A percentile compares a stretch with the other conserved stretches of the same genome.
phyloP scores from a whole-genome alignment of 768 basidiomycete genomes.

The Clathrus columnatus region DNA sequence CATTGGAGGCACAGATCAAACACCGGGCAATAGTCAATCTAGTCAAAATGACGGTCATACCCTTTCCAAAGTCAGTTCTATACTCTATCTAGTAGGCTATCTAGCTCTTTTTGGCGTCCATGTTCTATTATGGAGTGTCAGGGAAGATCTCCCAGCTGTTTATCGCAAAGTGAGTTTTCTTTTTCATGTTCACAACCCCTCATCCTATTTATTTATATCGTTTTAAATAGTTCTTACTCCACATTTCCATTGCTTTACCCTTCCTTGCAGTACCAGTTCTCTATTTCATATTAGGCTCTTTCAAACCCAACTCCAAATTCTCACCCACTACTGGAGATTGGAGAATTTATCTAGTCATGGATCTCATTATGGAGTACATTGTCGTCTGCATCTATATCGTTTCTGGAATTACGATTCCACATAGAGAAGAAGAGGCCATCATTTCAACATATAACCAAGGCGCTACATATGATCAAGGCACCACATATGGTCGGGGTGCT shows the following conservation, averaged over 20 bases:
- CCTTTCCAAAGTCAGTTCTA: slow-evolving; percentile 26
- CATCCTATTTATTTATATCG: neutral
- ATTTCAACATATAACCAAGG: neutral
- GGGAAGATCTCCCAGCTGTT: neutral
- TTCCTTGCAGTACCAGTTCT: slow-evolving; percentile 51
- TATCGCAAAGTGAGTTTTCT: slow-evolving; percentile 1
- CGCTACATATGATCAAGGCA: neutral
- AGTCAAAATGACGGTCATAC: slow-evolving; percentile 17
- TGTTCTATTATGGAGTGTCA: neutral
- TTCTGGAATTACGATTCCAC: slow-evolving; percentile 21
- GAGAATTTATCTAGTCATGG: slow-evolving; percentile 50
- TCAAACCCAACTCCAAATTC: slow-evolving; percentile 32
- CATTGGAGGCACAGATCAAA: slow-evolving; percentile 21
- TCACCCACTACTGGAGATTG: slow-evolving; percentile 35
- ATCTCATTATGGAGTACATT: slow-evolving; percentile 51
- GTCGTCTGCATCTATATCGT: slow-evolving; percentile 36
- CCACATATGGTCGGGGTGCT: no score
- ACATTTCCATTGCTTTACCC: slow-evolving; percentile 47
- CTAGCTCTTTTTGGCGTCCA: slow-evolving; percentile 24
- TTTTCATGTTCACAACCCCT: neutral
- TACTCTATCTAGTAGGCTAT: slow-evolving; percentile 29
- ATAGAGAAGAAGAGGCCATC: slow-evolving; percentile 15
- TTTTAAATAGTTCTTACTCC: slow-evolving; percentile 41
- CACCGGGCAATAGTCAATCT: slow-evolving; percentile 11
- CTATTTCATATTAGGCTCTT: slow-evolving; percentile 53